These are phyloP conservation scores for Chrysopogon serrulatus DNA, from an alignment of 176 grass and related monocot species.

Conservation along the genomic window DNA sequence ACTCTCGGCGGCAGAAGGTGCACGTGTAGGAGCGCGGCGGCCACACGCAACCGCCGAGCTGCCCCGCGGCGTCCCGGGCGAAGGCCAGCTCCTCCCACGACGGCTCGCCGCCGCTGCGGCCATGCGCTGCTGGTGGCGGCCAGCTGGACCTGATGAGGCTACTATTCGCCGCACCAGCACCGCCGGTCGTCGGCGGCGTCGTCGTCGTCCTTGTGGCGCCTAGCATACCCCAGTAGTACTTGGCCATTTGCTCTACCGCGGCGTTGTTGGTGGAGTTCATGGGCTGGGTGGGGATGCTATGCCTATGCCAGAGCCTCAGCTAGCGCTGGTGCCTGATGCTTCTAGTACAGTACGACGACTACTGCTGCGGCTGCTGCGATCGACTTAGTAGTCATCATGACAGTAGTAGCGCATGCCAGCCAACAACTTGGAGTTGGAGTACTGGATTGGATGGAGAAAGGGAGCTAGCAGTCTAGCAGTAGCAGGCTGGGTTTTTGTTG, in stretches of 20 bases:
- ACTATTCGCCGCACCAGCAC: background rate
- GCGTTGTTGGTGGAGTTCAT: slow-evolving; percentile 20
- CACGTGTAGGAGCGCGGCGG: slow-evolving; percentile 78
- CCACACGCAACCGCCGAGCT: slow-evolving; percentile 58
- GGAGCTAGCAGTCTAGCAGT: background rate
- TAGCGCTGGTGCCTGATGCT: background rate
- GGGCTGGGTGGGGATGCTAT: background rate
- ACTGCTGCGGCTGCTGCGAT: background rate
- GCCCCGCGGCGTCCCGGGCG: slow-evolving; percentile 51
- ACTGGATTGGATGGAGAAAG: background rate
- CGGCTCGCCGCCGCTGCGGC: background rate
- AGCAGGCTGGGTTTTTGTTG: slow-evolving; percentile 31
- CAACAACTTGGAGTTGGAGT: slow-evolving; percentile 24
- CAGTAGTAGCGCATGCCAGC: slow-evolving; percentile 17
- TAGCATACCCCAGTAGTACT: slow-evolving; percentile 42
- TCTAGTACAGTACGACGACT: background rate
- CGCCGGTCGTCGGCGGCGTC: background rate
- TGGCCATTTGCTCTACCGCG: slow-evolving; percentile 21
- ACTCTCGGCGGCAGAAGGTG: slow-evolving; percentile 71
- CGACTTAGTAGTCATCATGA: background rate
- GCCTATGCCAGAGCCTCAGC: background rate
- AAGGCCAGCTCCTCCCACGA: slow-evolving; percentile 78
- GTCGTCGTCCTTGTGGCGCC: background rate
- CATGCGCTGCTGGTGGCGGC: background rate
- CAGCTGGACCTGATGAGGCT: slow-evolving; percentile 7